Evolutionary conservation across 257 asterid species (phyloP), one percentile per base, ranked within the genome.

Genomic region (Mitragyna speciosa): DNA sequence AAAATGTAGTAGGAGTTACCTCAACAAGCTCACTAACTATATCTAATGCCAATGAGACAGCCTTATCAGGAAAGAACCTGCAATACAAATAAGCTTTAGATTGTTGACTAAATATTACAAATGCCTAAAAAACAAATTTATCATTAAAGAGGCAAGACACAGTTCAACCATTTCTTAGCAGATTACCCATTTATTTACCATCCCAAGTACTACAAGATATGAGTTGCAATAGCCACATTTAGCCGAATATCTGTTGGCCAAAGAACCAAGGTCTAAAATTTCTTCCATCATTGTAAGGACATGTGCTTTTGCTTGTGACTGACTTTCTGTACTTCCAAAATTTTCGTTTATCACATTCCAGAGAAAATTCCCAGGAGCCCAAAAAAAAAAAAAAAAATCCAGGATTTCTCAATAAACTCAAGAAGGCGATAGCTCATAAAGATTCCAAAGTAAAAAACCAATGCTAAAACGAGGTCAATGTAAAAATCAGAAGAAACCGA

Each of bases 61-160:
- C 97, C 82, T 91, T 90, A 67, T 88, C 91, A n/a, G 97, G 97
- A 72, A 89, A 90, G 87, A 91, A 91, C 82, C 97, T 93, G 90
- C 76, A 75, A 76, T 17, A 67, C 14, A 19, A 64, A 26, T n/a
- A 36, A 20, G 54, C 52, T 20, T 28, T 66, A 80, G 41, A 61
- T 49, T 47, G 43, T 43, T 59, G 48, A 30, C 45, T 16, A 58
- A 58, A 33, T 28, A 66, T 0, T 41, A 31, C 11, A 72, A 63
- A 45, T 8, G 71, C 28, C 45, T n/a, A n/a, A 5, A 63, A 64
- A 76, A 61, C 58, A n/a, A 64, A 65, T 64, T 20, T 64, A 63
- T 28, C 20, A 63, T 26, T 30, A 30, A 28, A 28, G 6, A 69
- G 68, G 81, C 15, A 7, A 75, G 12, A 61, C 2, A 58, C 30